phyloP scores from a whole-genome alignment of 441 rosid species.

The Croton laevigatus region DNA sequence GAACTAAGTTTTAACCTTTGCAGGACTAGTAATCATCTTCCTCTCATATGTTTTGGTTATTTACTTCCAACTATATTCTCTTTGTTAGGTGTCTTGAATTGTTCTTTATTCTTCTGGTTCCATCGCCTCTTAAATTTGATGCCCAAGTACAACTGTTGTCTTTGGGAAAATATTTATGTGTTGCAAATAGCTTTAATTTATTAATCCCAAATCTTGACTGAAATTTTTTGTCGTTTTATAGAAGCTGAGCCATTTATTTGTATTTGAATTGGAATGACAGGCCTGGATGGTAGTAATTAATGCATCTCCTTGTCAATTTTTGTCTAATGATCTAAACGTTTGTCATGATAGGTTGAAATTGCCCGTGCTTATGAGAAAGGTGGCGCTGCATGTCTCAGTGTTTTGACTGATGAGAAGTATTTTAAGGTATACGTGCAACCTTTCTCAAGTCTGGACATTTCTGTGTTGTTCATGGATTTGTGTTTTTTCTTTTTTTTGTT shows the following conservation, averaged over 20 bases:
- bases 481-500: conserved; percentile 11
- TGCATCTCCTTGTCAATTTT: background rate
- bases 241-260: background rate
- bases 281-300: background rate
- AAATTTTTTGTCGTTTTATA: background rate
- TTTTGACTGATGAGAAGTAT: conserved; percentile 84
- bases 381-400: conserved; percentile 97
- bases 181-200: background rate
- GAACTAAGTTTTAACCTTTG: background rate
- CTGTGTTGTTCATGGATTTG: background rate
- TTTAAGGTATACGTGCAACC: conserved; percentile 50
- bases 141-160: background rate
- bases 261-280: background rate
- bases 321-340: conserved; percentile 9
- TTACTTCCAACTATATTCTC: background rate
- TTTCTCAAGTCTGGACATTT: background rate
- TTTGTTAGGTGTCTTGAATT: background rate
- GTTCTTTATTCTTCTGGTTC: background rate
- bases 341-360: conserved; percentile 62
- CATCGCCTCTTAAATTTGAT: background rate
- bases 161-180: background rate
- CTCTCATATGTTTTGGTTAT: background rate
- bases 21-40: background rate
- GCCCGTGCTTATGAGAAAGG: conserved; percentile 87
- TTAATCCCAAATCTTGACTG: background rate